Base-by-base conservation (phyloP, 305 asterid species). In the Solanum hybrid region DNA sequence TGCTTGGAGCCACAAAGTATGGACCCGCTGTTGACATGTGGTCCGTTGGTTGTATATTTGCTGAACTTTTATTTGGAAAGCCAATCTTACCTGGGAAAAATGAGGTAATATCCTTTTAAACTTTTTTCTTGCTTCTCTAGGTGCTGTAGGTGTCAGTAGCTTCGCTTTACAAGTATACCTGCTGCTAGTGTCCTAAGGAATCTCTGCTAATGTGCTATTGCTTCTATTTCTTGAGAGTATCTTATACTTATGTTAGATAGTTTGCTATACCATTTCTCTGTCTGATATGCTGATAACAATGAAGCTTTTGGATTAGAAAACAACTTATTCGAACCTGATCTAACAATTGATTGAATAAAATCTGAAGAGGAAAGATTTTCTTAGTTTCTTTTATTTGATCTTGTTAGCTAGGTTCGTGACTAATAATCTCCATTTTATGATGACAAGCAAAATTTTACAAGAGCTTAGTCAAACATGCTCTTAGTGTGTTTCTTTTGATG, bases 11-110 rank as follows among this genome's bases (percentile, higher is more conserved):
- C 92, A 97, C 98, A 36, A 96, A 96, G 90, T 97, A 97, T 92
- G 99, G 99, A 87, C 98, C 99, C 68, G 94, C 99, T 45, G 99
- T 97, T 90, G 99, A 97, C 94, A 94, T 97, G 99, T 97, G 99
- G 99, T 97, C 99, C 31, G 99, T 96, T 87, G 99, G 99, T 90
- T 97, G 99, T 92, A 96, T 97, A 90, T 97, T 97, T 91, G 99
- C 99, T 83, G 99, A 97, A 92, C 98, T 97, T 89, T 92, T 97
- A 93, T 84, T 92, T 88, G 99, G 98, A 72, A 97, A 95, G 86
- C 98, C 99, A 22, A 97, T 97, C 90, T 94, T 97, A 92, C 93
- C 97, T 0, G 99, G 99, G 57, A 97, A 95, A 93, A 93, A 90
- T 91, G 99, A 96, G 99, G 99, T 96, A 89, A 92, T 93, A 61